Evolutionary conservation across 805 yeast genomes (phyloP), one percentile per base, ranked within the genome.

Genomic region (Yarrowia hollandica): DNA sequence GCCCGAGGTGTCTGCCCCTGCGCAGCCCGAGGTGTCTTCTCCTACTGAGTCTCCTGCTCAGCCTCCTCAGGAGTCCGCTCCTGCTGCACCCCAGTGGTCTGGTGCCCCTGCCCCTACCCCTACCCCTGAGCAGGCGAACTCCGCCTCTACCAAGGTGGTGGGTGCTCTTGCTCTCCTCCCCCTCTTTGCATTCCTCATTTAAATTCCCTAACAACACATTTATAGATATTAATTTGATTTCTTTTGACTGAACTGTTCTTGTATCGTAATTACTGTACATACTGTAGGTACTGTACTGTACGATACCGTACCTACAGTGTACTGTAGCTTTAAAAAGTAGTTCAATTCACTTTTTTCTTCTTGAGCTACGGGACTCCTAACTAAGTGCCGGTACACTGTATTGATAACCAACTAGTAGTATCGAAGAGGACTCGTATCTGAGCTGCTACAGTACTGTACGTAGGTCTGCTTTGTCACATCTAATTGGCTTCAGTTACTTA

Each of bases 61-160:
- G 34, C 12, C 21, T 15, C 30, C 55, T n/a, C 28, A 25, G 28
- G 28, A 25, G 28, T 25, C n/a, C n/a, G n/a, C 28, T 25, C 12
- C 37, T n/a, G 7, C 37, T n/a, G 30, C 30, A 31, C 38, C 37
- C 18, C 37, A 30, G 37, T 19, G 25, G 54, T 19, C 54, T 8
- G 28, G 19, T 44, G 54, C 31, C 21, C 37, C 37, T 33, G 6
- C 37, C 37, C 18, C 11, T 6, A 25, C 10, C 28, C 16, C 48
- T 16, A 19, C 12, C 28, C 58, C 58, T 19, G 58, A 52, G 58
- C 58, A 52, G 26, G 58, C 58, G 26, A 52, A 52, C 44, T 52
- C 58, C 10, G 44, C 58, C 14, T 25, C 44, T 26, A 35, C 33
- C 26, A 34, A 35, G 44, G 25, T 26, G 14, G 26, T 26, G 12